These are phyloP conservation scores for Rhododendron simsii DNA, from an alignment of 148 eudicot genomes.

Conservation along the genomic window DNA sequence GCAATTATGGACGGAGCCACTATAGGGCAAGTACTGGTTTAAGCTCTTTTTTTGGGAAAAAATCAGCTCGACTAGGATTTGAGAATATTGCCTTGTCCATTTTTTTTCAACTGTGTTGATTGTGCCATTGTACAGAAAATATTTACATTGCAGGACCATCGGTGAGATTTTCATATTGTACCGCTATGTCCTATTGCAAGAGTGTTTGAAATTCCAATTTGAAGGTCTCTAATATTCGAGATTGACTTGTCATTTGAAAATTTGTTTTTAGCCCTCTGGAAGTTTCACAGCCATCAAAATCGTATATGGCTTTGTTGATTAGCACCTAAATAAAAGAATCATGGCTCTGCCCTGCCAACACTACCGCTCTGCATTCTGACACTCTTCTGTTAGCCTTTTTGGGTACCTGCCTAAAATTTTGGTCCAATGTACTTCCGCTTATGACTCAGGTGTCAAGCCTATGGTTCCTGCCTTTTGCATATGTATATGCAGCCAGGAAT, in stretches of 20 bases:
- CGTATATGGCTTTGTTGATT: too few relatives aligned
- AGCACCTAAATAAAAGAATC: too few relatives aligned
- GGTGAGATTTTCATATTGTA: not conserved
- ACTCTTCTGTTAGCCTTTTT: not conserved
- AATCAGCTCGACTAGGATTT: not conserved
- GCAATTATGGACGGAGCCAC: not conserved
- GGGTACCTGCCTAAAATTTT: not conserved
- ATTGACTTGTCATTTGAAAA: not conserved
- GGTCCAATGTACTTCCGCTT: not conserved
- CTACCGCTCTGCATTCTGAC: not conserved
- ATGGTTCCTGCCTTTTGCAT: slow-evolving; percentile 39
- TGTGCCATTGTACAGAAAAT: not conserved
- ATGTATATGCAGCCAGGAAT: slow-evolving; percentile 19
- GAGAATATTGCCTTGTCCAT: not conserved
- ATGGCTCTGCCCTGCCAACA: not conserved
- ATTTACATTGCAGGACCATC: not conserved
- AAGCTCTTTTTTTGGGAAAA: too few relatives aligned
- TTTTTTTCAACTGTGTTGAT: not conserved
- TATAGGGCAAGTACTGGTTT: not conserved
- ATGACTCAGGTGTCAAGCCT: slow-evolving; percentile 28
- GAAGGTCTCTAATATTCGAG: not conserved
- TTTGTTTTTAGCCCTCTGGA: not conserved
- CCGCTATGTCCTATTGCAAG: too few relatives aligned
- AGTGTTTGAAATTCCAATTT: not conserved
- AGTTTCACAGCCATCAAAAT: not conserved